Conservation (phyloP, 2,329 filamentous ascomycete genomes). For the Geoglossum cookeanum region DNA sequence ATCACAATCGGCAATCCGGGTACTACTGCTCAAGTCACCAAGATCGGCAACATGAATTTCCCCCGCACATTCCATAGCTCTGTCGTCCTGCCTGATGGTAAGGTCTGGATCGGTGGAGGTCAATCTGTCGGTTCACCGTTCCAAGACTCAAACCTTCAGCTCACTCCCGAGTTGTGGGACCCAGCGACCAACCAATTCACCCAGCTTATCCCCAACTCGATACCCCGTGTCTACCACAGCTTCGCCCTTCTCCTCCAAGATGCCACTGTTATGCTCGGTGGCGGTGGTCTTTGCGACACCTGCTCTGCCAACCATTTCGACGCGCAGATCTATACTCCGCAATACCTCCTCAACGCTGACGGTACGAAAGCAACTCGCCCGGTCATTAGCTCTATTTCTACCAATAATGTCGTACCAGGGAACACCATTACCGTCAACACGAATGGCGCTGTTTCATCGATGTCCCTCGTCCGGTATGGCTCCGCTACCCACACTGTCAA, state of each 20-base stretch:
- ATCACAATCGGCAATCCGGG: conserved; percentile 8
- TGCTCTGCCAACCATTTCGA: conserved; percentile 32
- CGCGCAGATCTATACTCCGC: conserved; percentile 34
- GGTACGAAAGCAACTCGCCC: conserved; percentile 25
- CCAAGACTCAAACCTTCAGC: conserved; percentile 23
- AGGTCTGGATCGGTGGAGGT: conserved; percentile 29
- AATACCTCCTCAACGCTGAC: conserved; percentile 32
- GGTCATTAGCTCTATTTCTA: conserved; percentile 20
- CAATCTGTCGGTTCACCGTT: conserved; percentile 25
- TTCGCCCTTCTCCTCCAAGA: conserved; percentile 30
- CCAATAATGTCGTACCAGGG: conserved; percentile 16
- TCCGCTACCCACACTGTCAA: conserved; percentile 36
- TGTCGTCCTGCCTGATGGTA: conserved; percentile 30
- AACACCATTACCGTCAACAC: conserved; percentile 18
- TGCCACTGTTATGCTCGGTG: conserved; percentile 30
- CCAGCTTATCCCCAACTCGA: conserved; percentile 16
- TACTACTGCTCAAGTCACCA: conserved; percentile 17
- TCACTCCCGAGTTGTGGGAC: conserved; percentile 29
- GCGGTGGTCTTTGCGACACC: conserved; percentile 30
- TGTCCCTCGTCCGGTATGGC: conserved; percentile 29
- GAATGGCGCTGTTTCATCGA: conserved; percentile 14
- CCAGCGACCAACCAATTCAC: conserved; percentile 25
- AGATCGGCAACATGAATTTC: conserved; percentile 20
- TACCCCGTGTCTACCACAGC: conserved; percentile 31
- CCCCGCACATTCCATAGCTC: conserved; percentile 27